Conservation (phyloP, 1,284 basidiomycete species). For the Pseudomicrostroma phylloplanum region DNA sequence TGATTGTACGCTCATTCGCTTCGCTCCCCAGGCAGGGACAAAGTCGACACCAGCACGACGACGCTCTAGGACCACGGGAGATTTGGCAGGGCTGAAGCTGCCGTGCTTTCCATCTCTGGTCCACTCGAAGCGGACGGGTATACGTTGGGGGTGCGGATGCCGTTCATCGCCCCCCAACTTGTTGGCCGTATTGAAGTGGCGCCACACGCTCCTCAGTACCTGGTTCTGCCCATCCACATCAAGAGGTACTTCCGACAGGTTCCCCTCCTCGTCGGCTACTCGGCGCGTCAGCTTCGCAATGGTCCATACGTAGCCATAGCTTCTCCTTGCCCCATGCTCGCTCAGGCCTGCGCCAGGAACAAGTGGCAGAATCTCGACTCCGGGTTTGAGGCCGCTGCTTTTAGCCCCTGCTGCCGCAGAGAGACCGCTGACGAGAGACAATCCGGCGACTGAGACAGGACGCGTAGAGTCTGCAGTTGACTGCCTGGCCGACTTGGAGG, state of each 20-base stretch:
- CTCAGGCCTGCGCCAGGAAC: slow-evolving; percentile 26
- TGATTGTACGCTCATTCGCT: neutral
- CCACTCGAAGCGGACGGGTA: slow-evolving; percentile 45
- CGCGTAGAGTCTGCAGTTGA: too few species aligned
- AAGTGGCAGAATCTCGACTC: slow-evolving; percentile 24
- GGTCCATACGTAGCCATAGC: slow-evolving; percentile 44
- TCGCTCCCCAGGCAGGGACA: neutral
- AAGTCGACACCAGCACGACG: neutral
- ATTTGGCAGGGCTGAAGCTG: neutral
- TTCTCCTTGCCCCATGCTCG: slow-evolving; percentile 19
- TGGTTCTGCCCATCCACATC: slow-evolving; percentile 15
- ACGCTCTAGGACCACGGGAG: neutral
- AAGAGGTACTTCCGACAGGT: slow-evolving; percentile 7
- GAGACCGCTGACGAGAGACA: neutral
- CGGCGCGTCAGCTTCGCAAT: slow-evolving; percentile 35
- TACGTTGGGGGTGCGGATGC: slow-evolving; percentile 27
- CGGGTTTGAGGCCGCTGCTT: neutral
- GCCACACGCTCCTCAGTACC: slow-evolving; percentile 37
- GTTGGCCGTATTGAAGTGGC: slow-evolving; percentile 32
- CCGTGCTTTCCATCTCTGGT: slow-evolving; percentile 15
- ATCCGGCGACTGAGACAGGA: too few species aligned
- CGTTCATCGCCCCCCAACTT: slow-evolving; percentile 28
- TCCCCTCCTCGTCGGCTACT: slow-evolving; percentile 15
- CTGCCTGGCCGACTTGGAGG: too few species aligned
- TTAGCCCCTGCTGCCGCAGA: neutral